A percentile compares a stretch with the other conserved stretches of the same genome.
These are phyloP conservation scores for Peniophora sp. DNA, from an alignment of 1,284 basidiomycete species.

Conservation along the genomic window DNA sequence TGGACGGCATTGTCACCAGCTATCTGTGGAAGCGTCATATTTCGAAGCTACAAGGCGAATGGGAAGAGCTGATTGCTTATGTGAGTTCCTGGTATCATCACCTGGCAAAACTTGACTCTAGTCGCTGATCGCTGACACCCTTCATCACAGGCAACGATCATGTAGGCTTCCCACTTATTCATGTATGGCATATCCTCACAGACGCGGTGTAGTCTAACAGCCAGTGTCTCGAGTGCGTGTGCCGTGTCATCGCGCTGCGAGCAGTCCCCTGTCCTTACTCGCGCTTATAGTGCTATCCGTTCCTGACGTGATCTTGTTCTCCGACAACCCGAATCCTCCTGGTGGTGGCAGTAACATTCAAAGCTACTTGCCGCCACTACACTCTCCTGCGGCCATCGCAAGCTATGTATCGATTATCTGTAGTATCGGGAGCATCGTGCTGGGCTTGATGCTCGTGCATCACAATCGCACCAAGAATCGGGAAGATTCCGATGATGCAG, in stretches of 20 bases:
- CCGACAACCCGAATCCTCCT: not conserved
- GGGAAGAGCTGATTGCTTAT: not conserved
- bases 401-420: conserved; percentile 31
- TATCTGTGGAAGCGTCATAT: not conserved
- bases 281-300: conserved; percentile 2
- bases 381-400: conserved; percentile 22
- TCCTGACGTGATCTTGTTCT: not conserved
- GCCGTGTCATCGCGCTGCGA: no score
- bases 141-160: not conserved
- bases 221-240: no score
- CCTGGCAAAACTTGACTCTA: no score
- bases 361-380: not conserved
- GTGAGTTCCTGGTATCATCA: no score
- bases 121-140: no score
- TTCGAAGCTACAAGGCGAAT: not conserved
- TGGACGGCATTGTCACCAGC: not conserved
- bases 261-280: no score
- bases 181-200: no score
- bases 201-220: no score
- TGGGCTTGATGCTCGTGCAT: conserved; percentile 31
- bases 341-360: not conserved
- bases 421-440: conserved; percentile 31
- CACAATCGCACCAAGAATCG: conserved; percentile 23
- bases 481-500: conserved; percentile 12
- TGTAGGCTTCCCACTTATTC: not conserved